Evolutionary conservation across 805 yeast species (phyloP).

Genomic region (Wickerhamiella sorbophila): DNA sequence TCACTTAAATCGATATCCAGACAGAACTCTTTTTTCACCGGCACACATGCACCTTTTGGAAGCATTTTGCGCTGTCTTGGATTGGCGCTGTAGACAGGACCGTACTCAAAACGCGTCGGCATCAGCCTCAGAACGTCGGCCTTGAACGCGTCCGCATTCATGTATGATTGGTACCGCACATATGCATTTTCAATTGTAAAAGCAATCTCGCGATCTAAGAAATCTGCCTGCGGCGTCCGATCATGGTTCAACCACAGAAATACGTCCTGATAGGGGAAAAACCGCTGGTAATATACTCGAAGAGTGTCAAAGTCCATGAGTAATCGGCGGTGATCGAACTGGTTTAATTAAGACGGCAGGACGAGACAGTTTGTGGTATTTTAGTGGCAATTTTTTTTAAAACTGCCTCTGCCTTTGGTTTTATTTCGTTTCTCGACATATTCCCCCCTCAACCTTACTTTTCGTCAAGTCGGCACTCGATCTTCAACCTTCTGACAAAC

Average conservation of each 20-base stretch:
- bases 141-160: conserved; percentile 55
- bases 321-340: not conserved
- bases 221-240: conserved; percentile 56
- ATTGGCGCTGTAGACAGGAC: conserved; percentile 76
- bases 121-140: conserved; percentile 54
- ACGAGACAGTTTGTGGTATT: too few species aligned
- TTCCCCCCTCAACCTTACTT: too few species aligned
- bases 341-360: not conserved
- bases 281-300: conserved; percentile 21
- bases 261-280: conserved; percentile 65
- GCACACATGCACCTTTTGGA: conserved; percentile 63
- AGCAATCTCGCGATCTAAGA: conserved; percentile 85
- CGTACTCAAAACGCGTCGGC: conserved; percentile 89
- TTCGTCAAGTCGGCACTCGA: too few species aligned
- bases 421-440: too few species aligned
- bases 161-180: conserved; percentile 73
- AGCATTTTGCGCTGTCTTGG: conserved; percentile 75
- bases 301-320: conserved; percentile 6
- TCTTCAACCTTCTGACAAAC: too few species aligned
- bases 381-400: too few species aligned
- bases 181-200: conserved; percentile 77
- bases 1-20: conserved; percentile 97
- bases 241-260: conserved; percentile 86
- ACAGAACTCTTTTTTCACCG: conserved; percentile 74
- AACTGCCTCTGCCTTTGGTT: too few species aligned